Evolutionary conservation across 768 basidiomycete genomes (phyloP), one percentile per base, ranked within the genome.

Genomic region (Tylopilus sp.): DNA sequence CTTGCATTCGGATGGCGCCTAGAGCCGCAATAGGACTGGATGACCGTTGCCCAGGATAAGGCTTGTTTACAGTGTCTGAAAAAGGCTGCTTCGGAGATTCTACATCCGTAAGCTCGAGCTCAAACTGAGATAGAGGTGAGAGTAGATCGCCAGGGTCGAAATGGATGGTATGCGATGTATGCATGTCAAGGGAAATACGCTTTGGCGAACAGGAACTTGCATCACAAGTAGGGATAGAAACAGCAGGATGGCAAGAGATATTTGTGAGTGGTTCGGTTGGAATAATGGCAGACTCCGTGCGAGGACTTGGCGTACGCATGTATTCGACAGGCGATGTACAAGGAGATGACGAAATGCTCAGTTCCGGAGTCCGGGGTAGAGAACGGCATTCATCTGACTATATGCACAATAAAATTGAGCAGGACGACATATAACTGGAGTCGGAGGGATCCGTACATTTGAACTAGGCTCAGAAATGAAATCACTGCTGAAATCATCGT

Each of bases 361-460:
- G 40, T 30, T 58, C 61, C 11, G 51, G 56, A 5, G 55, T 60
- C 13, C 43, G 40, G 3, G 3, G 11, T 9, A 44, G 38, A 9
- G 55, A 53, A 31, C 23, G 47, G 10, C 4, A 47, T 40, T 45
- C 25, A 44, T 55, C 47, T 35, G 56, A 53, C 63, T 65, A 35
- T 45, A 41, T 41, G 46, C 20, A 22, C 21, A 44, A 40, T 47
- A 49, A 51, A 50, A 39, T 35, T 53, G 44, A 47, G 40, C 17
- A 45, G 10, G 18, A 40, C 13, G 11, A 28, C 5, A 18, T 26
- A 6, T 18, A 17, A 15, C 51, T 21, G 51, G 48, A 53, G 44
- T 47, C 53, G 8, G 60, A 63, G 33, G 57, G 36, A 33, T 38
- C 39, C 52, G 65, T 65, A 57, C 77, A 70, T 62, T 60, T 63